Evolutionary conservation across 352 stramenopile genomes (phyloP).

Genomic region (Globisporangium alternatum): DNA sequence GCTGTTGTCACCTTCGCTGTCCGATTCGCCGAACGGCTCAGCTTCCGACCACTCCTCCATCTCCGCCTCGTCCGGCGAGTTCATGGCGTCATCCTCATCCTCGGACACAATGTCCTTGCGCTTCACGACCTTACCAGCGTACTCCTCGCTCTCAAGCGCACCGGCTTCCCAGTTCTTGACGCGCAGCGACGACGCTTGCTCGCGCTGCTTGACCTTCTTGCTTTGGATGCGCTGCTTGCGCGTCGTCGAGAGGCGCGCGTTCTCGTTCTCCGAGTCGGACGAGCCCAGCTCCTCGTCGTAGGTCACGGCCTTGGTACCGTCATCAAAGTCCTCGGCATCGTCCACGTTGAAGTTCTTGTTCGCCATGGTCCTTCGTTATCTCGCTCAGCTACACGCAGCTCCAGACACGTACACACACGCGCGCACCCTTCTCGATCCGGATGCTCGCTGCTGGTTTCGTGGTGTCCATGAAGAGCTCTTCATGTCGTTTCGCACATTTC

Average conservation of each 20-base stretch:
- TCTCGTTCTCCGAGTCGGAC: slow-evolving; percentile 25
- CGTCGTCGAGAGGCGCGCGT: slow-evolving; percentile 36
- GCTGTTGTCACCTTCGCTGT: slow-evolving; percentile 30
- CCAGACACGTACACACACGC: not conserved
- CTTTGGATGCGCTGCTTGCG: slow-evolving; percentile 59
- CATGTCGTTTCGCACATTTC: slow-evolving; percentile 15
- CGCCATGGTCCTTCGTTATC: slow-evolving; percentile 29
- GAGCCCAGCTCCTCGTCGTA: slow-evolving; percentile 24
- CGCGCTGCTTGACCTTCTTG: slow-evolving; percentile 27
- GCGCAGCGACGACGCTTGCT: slow-evolving; percentile 62
- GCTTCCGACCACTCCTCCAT: slow-evolving; percentile 81
- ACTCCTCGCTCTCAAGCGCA: slow-evolving; percentile 48
- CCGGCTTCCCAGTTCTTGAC: slow-evolving; percentile 74
- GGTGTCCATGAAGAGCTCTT: slow-evolving; percentile 4
- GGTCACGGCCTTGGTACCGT: slow-evolving; percentile 62
- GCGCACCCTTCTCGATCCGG: not conserved
- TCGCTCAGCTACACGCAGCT: not conserved
- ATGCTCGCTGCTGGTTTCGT: slow-evolving; percentile 2
- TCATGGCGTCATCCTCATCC: slow-evolving; percentile 13
- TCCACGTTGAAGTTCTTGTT: slow-evolving; percentile 76
- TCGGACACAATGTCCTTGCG: slow-evolving; percentile 44
- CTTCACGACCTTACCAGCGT: slow-evolving; percentile 78
- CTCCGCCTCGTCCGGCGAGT: slow-evolving; percentile 72
- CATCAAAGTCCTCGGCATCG: slow-evolving; percentile 78
- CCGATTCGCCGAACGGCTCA: slow-evolving; percentile 74